Evolutionary conservation across 352 stramenopile genomes (phyloP), one percentile per base, ranked within the genome.

Genomic region (Plasmopara halstedii): DNA sequence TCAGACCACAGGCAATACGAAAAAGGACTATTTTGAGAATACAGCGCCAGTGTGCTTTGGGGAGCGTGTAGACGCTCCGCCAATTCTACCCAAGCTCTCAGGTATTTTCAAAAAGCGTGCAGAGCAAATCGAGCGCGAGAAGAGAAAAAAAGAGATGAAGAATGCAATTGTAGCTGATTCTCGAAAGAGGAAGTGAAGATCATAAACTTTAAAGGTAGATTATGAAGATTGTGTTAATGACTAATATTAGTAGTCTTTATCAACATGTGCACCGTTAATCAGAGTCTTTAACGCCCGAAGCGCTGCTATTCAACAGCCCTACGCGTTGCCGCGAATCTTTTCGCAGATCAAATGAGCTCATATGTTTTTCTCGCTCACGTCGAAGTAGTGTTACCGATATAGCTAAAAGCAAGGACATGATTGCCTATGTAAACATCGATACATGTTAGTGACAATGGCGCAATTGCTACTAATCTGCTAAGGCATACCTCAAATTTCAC

Each of bases 41-140:
- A 48, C 48, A 2, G 77, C 84, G 36, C 62, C 64, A 10, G 77
- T 89, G 39, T 60, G 58, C 22, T 92, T 92, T 49, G 77, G 77
- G 2, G 80, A 92, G 11, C 73, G 80, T 14, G 77, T 88, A 33
- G 80, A 92, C 46, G 80, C 77, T n/a, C 80, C 80, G 7, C 80
- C 80, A 2, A 78, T 89, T 44, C 59, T 92, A 61, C 80, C 80
- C 10, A 88, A 89, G 59, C 75, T 89, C 35, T 74, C 68, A 42
- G 79, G 79, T 29, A 85, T 85, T 25, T 87, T 91, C 46, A 77
- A 86, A 48, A 88, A 88, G 46, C 73, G 77, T n/a, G 79, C 75
- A 0, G 64, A 81, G 5, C 56, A 72, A 31, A 53, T 79, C 8
- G 56, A 45, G 14, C 63, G 63, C 20, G 34, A 62, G 38, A 78